These are phyloP conservation scores for Ophiostoma populinum DNA, from an alignment of 2,329 filamentous ascomycete genomes.

Conservation along the genomic window DNA sequence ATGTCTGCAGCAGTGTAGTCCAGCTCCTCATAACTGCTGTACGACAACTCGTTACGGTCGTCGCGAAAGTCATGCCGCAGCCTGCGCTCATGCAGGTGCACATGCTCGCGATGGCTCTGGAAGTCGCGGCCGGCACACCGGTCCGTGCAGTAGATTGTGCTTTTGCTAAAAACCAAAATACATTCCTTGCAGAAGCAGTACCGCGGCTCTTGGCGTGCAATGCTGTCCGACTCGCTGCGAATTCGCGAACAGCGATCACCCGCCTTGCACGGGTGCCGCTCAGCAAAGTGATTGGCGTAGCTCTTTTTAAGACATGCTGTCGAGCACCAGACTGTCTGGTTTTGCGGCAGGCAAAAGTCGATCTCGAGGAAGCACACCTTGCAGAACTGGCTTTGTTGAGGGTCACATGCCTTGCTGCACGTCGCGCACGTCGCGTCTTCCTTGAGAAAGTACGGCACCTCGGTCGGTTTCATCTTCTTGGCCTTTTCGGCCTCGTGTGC, in stretches of 20 bases:
- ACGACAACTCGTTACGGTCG: constrained; percentile 9
- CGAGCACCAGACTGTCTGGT: constrained; percentile 11
- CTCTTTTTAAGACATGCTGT: constrained; percentile 7
- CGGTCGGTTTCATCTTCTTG: constrained; percentile 17
- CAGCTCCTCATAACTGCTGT: neutral
- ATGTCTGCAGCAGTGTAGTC: constrained; percentile 11
- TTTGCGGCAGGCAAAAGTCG: constrained; percentile 10
- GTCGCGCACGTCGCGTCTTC: constrained; percentile 7
- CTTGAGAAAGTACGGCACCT: constrained; percentile 11
- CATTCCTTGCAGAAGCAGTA: constrained; percentile 19
- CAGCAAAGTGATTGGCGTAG: constrained; percentile 6
- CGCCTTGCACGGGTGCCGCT: constrained; percentile 8
- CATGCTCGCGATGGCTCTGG: constrained; percentile 17
- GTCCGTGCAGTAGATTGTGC: constrained; percentile 17
- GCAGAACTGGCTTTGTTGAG: constrained; percentile 9
- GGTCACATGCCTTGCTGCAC: constrained; percentile 7
- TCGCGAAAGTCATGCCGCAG: constrained; percentile 9
- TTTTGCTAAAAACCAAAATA: constrained; percentile 14
- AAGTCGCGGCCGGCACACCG: constrained; percentile 18
- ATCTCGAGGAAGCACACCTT: constrained; percentile 12
- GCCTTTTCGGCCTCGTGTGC: constrained; percentile 29
- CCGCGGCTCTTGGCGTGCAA: constrained; percentile 5
- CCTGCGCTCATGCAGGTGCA: constrained; percentile 16
- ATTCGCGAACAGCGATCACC: constrained; percentile 7
- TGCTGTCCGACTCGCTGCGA: neutral